Base-by-base conservation (phyloP, 352 stramenopile genomes). In the Phytophthora pluvialis region DNA sequence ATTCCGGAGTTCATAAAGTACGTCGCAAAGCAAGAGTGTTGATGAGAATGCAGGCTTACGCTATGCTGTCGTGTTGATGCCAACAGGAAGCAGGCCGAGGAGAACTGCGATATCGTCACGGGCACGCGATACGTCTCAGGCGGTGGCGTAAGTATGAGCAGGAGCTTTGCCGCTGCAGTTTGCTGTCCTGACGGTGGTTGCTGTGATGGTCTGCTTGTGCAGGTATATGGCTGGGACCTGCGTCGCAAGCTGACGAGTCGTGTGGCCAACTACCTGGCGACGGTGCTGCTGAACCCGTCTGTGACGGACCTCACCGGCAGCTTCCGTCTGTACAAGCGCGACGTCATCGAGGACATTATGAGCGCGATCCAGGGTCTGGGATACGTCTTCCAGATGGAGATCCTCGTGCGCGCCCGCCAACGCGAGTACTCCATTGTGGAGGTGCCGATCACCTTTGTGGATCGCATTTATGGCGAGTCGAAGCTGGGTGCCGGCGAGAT, bases 321-420 rank as follows among this genome's bases (percentile, higher is more conserved):
- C 59, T 99, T 99, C 77, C 90, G 97, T 25, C 83, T 99, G 60
- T 99, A 99, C 80, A 98, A 98, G 74, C 90, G 91, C 64, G 73
- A 86, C 32, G 95, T 98, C 43, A 89, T 99, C 52, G 90, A 98
- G 72, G 74, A 95, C 48, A 98, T 99, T 70, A 98, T 99, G 77
- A 80, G 68, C 46, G 72, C 73, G n/a, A 93, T 95, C 59, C 76
- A 94, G 58, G 83, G 81, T 4, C 76, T 91, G 25, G 97, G 97
- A 32, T 99, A 99, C 82, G 97, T 98, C 16, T 99, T 99, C 81
- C 97, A 99, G 80, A 99, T 99, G 97, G 97, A 99, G 75, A 98
- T 99, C 63, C 89, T 99, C 47, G 94, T 99, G 42, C 85, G 96
- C 47, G 95, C 96, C n/a, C 88, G 92, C 48, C 83, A 97, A 54